These are phyloP conservation scores for Fraxinus xanthoxyloides DNA, from an alignment of 305 asterid species.

Conservation along the genomic window DNA sequence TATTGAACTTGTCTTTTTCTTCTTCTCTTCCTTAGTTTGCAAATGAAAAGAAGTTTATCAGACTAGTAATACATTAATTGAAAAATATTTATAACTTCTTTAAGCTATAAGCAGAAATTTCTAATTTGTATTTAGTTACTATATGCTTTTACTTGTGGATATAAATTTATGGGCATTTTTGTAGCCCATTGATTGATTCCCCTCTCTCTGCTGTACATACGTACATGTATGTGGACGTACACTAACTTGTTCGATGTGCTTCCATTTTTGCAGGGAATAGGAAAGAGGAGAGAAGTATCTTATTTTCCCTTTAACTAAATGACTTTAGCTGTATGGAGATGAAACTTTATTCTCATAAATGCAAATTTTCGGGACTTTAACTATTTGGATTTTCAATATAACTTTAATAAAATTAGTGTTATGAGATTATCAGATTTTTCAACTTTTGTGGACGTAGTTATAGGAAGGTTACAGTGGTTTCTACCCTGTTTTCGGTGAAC, in stretches of 20 bases:
- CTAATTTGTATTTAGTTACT: background rate
- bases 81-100: background rate
- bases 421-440: background rate
- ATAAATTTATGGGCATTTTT: background rate
- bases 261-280: background rate
- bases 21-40: conserved; percentile 5
- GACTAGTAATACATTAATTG: background rate
- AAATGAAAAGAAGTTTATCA: background rate
- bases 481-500: background rate
- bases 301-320: background rate
- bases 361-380: background rate
- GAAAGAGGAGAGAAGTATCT: background rate
- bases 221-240: background rate
- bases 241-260: background rate
- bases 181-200: background rate
- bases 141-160: background rate
- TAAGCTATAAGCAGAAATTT: background rate
- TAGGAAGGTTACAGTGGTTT: background rate
- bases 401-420: background rate
- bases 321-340: background rate
- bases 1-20: background rate
- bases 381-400: background rate
- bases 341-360: background rate
- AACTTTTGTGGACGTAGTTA: background rate
- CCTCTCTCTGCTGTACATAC: background rate